These are phyloP conservation scores for Fusarium staphyleae DNA, from an alignment of 2,329 filamentous ascomycete species.

Conservation along the genomic window DNA sequence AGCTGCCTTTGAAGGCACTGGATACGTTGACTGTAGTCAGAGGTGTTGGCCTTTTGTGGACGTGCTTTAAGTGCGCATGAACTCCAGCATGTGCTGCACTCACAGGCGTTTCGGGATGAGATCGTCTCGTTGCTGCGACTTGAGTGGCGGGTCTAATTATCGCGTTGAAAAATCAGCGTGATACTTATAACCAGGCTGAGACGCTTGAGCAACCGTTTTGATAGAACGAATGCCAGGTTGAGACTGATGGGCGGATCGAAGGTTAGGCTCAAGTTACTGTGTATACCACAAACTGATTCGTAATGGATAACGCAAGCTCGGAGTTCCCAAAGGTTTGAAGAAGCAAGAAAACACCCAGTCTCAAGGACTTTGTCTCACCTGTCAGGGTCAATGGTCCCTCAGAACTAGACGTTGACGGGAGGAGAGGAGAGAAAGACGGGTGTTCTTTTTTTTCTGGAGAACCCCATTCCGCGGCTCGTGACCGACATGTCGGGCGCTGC, in stretches of 20 bases:
- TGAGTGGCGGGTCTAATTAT: slow-evolving; percentile 2
- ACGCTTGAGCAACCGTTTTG: slow-evolving; percentile 17
- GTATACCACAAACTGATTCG: slow-evolving; percentile 4
- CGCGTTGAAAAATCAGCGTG: not conserved
- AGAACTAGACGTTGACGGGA: slow-evolving; percentile 17
- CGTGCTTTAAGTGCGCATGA: slow-evolving; percentile 15
- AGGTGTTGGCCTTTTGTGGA: slow-evolving; percentile 19
- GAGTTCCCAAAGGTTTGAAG: not conserved
- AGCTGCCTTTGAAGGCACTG: slow-evolving; percentile 26
- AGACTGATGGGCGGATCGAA: slow-evolving; percentile 27
- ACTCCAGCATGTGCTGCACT: slow-evolving; percentile 10
- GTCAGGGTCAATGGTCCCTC: slow-evolving; percentile 8
- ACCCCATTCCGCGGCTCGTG: slow-evolving; percentile 33
- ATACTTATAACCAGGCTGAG: slow-evolving; percentile 1
- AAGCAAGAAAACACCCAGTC: slow-evolving; percentile 3
- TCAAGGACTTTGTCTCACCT: slow-evolving; percentile 9
- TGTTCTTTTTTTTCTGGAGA: slow-evolving; percentile 38
- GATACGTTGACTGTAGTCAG: slow-evolving; percentile 29
- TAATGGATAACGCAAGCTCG: slow-evolving; percentile 4
- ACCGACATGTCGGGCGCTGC: slow-evolving; percentile 34
- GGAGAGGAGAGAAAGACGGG: slow-evolving; percentile 27
- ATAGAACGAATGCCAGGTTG: slow-evolving; percentile 22
- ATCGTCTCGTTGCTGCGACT: slow-evolving; percentile 19
- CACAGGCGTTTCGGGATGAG: slow-evolving; percentile 13
- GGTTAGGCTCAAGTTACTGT: slow-evolving; percentile 7